Base-by-base conservation (phyloP, 2,329 filamentous ascomycete genomes). In the Pyrenochaeta sp. region DNA sequence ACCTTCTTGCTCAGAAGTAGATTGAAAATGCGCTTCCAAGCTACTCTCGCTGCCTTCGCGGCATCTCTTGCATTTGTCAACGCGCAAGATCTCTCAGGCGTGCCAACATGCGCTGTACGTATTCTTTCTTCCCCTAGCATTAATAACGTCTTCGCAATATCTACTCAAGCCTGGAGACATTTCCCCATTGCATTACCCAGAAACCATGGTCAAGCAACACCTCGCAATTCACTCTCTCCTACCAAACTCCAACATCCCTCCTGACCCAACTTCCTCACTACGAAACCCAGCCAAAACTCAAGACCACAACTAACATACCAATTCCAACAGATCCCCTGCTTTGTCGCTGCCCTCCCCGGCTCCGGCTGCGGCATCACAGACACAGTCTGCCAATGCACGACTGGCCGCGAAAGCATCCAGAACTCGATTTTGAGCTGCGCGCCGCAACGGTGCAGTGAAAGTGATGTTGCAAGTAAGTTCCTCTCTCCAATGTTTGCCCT, bases 351-450 rank as follows among this genome's bases (percentile, higher is more conserved):
- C 51, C 72, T 81, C 58, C 62, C 66, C 13, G 62, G 67, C n/a
- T 75, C 75, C 14, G 73, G 75, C 58, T 84, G 81, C 64, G 53
- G 45, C 10, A 45, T 74, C 44, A 72, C 67, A 30, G 79, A 84
- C 64, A 60, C 69, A 29, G 65, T 60, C 36, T 84, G 81, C 73
- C 78, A 80, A 58, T 83, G 81, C 72, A 79, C 71, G 3, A 72
- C 67, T 7, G 72, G 71, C 26, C 58, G 58, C 11, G 45, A 63
- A 15, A 58, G 53, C 22, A 72, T 77, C 53, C 58, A 58, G 20
- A 51, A 61, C 10, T 55, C 67, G 40, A 79, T 72, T 74, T 60
- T 68, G 3, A 48, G 51, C 3, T 78, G 76, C 53, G 54, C 75
- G 13, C 69, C 70, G 21, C 42, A 45, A 21, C 55, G 55, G 29